A percentile compares a stretch with the other conserved stretches of the same genome.
Evolutionary conservation across 306 rosid genomes (phyloP).

Genomic region (Senna siamea): DNA sequence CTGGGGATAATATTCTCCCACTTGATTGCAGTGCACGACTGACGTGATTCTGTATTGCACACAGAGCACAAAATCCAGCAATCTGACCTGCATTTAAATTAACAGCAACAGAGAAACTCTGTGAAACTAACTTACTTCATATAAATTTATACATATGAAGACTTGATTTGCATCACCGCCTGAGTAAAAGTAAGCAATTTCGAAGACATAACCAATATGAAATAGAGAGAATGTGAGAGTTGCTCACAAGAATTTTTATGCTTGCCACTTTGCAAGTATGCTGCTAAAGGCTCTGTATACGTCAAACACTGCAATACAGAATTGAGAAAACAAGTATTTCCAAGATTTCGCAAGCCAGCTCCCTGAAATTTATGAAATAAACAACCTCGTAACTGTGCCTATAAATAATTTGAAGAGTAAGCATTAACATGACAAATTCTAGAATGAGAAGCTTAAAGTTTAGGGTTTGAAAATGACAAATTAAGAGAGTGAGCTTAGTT

Average conservation of each 20-base stretch:
- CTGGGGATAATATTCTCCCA: conserved; percentile 79
- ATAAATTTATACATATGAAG: not conserved
- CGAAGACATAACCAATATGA: not conserved
- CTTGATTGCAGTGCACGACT: conserved; percentile 86
- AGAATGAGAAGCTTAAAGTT: not conserved
- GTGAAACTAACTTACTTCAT: not conserved
- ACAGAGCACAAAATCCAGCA: conserved; percentile 95
- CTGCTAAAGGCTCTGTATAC: conserved; percentile 93
- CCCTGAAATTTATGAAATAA: conserved; percentile 63
- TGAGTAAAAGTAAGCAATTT: not conserved
- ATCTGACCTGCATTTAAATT: conserved; percentile 63
- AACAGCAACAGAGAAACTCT: conserved; percentile 36
- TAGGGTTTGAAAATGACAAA: too few relatives aligned
- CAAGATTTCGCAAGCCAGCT: conserved; percentile 88
- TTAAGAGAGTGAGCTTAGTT: too few relatives aligned
- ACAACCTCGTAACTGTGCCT: conserved; percentile 17
- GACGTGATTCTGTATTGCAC: conserved; percentile 96
- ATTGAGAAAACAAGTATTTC: conserved; percentile 95
- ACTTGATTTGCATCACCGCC: not conserved
- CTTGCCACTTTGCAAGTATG: conserved; percentile 94
- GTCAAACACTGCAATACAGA: conserved; percentile 96
- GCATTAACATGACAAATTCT: not conserved
- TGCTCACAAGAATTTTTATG: conserved; percentile 89
- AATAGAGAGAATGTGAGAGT: not conserved
- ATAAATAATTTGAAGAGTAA: not conserved